Evolutionary conservation across 129 eudicot species (phyloP).

Genomic region (Centella asiatica): DNA sequence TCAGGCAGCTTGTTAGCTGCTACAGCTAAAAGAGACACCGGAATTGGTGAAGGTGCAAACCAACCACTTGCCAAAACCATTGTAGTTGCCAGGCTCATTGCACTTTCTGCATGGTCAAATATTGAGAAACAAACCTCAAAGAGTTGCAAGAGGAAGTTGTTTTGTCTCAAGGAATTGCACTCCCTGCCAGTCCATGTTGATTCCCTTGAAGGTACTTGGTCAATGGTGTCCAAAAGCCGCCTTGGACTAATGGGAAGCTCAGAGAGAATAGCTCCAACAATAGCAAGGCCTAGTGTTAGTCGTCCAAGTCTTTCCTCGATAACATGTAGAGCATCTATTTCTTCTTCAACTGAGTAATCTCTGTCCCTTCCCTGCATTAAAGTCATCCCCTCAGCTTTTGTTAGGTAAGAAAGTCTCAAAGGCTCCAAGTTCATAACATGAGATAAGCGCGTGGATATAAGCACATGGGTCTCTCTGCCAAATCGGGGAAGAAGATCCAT

Average conservation of each 20-base stretch:
- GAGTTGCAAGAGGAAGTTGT: slow-evolving; percentile 76
- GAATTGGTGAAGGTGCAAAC: slow-evolving; percentile 86
- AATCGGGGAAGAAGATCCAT: slow-evolving; percentile 97
- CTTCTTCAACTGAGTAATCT: slow-evolving; percentile 58
- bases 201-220: slow-evolving; percentile 71
- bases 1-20: slow-evolving; percentile 84
- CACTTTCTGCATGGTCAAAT: slow-evolving; percentile 90
- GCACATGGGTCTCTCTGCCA: slow-evolving; percentile 91
- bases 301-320: slow-evolving; percentile 95
- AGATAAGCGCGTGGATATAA: slow-evolving; percentile 69
- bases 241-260: slow-evolving; percentile 94
- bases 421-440: slow-evolving; percentile 77
- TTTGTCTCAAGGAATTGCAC: slow-evolving; percentile 44
- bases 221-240: slow-evolving; percentile 80
- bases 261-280: slow-evolving; percentile 81
- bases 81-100: slow-evolving; percentile 74
- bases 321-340: slow-evolving; percentile 64
- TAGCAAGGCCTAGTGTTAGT: slow-evolving; percentile 82
- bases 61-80: slow-evolving; percentile 95
- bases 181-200: slow-evolving; percentile 51
- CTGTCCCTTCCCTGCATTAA: slow-evolving; percentile 72
- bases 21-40: slow-evolving; percentile 56
- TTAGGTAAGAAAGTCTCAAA: slow-evolving; percentile 62
- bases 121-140: slow-evolving; percentile 93
- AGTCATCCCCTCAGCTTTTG: slow-evolving; percentile 83